A percentile compares a stretch with the other conserved stretches of the same genome.
Conservation (phyloP, 371 early-diverging fungal species). For the Synchytrium microbalum region DNA sequence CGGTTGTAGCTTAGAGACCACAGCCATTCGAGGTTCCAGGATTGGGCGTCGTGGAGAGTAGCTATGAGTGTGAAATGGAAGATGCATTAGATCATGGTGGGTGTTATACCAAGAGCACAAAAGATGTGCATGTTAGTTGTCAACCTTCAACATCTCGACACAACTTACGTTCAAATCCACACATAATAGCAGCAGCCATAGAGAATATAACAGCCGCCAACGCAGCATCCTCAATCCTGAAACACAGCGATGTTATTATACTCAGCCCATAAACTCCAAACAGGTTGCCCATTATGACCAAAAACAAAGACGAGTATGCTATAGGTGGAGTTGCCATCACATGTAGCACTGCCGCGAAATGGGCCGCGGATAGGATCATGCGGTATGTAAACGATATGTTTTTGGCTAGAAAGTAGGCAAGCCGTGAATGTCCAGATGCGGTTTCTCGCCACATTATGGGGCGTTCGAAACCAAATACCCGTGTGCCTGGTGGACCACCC, state of each 20-base stretch:
- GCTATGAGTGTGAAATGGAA: too few species aligned
- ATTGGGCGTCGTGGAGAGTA: too few species aligned
- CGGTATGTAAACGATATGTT: conserved; percentile 9
- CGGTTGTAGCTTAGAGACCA: too few species aligned
- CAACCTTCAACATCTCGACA: neutral
- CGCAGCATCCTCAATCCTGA: conserved; percentile 29
- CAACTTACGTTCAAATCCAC: conserved; percentile 29
- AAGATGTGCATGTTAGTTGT: too few species aligned
- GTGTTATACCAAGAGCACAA: too few species aligned
- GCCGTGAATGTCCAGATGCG: conserved; percentile 8
- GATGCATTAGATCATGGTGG: too few species aligned
- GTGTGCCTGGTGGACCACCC: conserved; percentile 31
- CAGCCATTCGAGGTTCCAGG: too few species aligned
- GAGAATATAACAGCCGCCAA: conserved; percentile 31
- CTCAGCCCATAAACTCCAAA: conserved; percentile 40
- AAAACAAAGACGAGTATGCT: conserved; percentile 17
- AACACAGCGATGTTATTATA: conserved; percentile 27
- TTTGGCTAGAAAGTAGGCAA: conserved; percentile 11
- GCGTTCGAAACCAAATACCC: conserved; percentile 16
- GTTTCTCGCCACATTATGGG: conserved; percentile 13
- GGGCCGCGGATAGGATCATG: conserved; percentile 5
- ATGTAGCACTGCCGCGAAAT: conserved; percentile 14
- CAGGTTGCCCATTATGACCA: conserved; percentile 26
- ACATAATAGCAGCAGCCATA: conserved; percentile 34
- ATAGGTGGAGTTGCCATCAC: conserved; percentile 29